phyloP scores from a whole-genome alignment of 2,329 filamentous ascomycete species.

The Pseudopithomyces maydicus region DNA sequence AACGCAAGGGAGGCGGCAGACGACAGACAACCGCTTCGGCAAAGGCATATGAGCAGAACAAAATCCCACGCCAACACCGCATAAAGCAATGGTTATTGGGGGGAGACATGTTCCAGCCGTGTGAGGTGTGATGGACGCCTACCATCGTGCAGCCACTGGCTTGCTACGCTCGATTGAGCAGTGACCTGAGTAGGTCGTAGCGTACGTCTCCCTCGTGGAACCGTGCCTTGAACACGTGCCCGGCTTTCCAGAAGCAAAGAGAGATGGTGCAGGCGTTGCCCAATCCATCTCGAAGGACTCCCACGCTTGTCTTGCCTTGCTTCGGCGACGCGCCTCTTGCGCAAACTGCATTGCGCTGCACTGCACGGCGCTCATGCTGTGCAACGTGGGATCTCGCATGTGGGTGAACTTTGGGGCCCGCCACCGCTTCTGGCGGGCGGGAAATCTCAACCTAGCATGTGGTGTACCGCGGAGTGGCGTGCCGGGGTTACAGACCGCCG shows the following conservation, averaged over 20 bases:
- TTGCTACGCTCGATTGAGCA: too few relatives aligned
- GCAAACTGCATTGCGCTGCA: not conserved
- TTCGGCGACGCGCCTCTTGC: not conserved
- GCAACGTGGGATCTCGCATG: too few relatives aligned
- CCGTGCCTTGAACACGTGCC: too few relatives aligned
- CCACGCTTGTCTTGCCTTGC: not conserved
- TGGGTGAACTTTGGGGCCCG: too few relatives aligned
- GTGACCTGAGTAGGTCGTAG: too few relatives aligned
- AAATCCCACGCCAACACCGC: too few relatives aligned
- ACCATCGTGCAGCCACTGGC: too few relatives aligned
- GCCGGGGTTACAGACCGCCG: not conserved
- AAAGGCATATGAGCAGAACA: not conserved
- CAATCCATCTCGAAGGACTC: not conserved
- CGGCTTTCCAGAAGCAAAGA: conserved; percentile 1
- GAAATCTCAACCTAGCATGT: conserved; percentile 5
- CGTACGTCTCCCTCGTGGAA: too few relatives aligned
- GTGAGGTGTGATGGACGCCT: too few relatives aligned
- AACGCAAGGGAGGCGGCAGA: not conserved
- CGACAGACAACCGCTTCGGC: not conserved
- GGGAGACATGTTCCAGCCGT: too few relatives aligned
- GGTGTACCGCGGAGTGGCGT: conserved; percentile 1
- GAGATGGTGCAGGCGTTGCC: not conserved
- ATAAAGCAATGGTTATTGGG: too few relatives aligned
- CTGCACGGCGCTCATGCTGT: too few relatives aligned
- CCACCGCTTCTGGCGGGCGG: not conserved